Evolutionary conservation across 129 eudicot genomes (phyloP), one percentile per base, ranked within the genome.

Genomic region (Pittosporum tobira): DNA sequence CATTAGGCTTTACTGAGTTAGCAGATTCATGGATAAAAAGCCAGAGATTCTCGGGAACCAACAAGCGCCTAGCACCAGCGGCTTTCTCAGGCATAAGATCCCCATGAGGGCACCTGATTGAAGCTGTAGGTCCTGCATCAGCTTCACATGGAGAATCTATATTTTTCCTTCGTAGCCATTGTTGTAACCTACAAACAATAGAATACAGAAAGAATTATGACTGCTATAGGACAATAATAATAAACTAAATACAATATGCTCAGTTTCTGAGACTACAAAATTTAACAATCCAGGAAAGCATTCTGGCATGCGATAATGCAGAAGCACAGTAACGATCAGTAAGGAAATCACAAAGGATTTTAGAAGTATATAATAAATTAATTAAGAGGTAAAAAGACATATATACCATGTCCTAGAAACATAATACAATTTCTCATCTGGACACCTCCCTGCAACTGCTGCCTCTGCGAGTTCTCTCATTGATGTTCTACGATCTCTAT

Each of bases 111-210:
- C 99, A 91, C 73, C 94, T 83, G 45, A 91, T 79, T 63, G 91
- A 77, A 62, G 94, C 94, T 37, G 99, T 91, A 6, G 99, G 99
- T 58, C 96, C 99, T 36, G 94, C 60, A 77, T 91, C 99, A 67
- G 96, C 99, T 61, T 91, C 94, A 66, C 81, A 73, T 19, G 99
- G 99, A 19, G 78, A 40, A 70, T 91, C 96, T n/a, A 79, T 48
- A 67, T 68, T 80, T 71, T 83, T 81, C 75, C 96, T 83, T 10
- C 96, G 90, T 42, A 87, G 61, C 99, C 99, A 91, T 51, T 83
- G 99, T 59, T 81, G 85, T 73, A 91, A 72, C 99, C 99, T 91
- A 63, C 72, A 72, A 29, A 48, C 6, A 43, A 29, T 26, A 56
- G 6, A 54, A 48, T 30, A 36, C 57, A 48, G 10, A 47, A 46